A percentile compares a stretch with the other conserved stretches of the same genome.
Evolutionary conservation across 805 yeast species (phyloP).

Genomic region (Nematodospora valgi): DNA sequence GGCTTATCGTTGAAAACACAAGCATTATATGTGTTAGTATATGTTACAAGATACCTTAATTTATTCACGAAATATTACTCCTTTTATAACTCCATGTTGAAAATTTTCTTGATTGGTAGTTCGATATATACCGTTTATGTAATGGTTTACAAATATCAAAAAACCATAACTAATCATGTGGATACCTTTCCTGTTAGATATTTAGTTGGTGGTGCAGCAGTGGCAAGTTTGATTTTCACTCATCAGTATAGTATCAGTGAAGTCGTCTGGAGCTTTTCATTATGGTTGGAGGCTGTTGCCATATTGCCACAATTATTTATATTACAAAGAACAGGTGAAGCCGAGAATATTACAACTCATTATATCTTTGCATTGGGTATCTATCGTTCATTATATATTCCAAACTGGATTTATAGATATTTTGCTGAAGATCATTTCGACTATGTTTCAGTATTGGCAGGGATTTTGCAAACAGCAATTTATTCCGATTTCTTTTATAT

Average conservation of each 20-base stretch:
- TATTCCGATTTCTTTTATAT: conserved; percentile 96
- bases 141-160: conserved; percentile 59
- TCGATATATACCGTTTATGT: conserved; percentile 73
- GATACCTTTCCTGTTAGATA: conserved; percentile 73
- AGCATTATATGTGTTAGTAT: conserved; percentile 55
- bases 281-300: conserved; percentile 92
- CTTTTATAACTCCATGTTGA: conserved; percentile 76
- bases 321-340: conserved; percentile 85
- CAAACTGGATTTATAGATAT: conserved; percentile 93
- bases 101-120: conserved; percentile 72
- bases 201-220: conserved; percentile 58
- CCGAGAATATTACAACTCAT: conserved; percentile 83
- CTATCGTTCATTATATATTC: conserved; percentile 85
- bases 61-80: conserved; percentile 54
- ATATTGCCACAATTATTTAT: conserved; percentile 90
- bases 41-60: conserved; percentile 37
- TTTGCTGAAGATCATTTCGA: conserved; percentile 62
- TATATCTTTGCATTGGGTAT: conserved; percentile 91
- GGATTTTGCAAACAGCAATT: conserved; percentile 77
- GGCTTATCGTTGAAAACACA: conserved; percentile 93
- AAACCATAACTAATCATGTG: conserved; percentile 57
- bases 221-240: conserved; percentile 59
- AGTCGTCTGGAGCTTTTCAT: conserved; percentile 79
- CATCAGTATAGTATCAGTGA: conserved; percentile 61
- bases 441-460: conserved; percentile 69